Evolutionary conservation across 2,329 filamentous ascomycete genomes (phyloP).

Genomic region (Aspergillus sp.): DNA sequence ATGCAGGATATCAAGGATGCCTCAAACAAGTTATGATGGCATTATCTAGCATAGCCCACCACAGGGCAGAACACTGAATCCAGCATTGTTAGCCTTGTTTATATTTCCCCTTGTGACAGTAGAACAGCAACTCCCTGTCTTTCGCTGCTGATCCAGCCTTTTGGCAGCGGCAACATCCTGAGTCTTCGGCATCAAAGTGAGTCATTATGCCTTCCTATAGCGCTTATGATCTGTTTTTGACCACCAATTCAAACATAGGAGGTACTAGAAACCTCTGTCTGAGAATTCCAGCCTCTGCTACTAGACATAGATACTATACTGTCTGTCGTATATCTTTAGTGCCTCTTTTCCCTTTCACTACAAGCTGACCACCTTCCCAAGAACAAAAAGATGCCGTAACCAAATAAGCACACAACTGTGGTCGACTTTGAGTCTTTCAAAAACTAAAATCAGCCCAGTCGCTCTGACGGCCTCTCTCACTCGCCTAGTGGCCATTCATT

Average conservation of each 20-base stretch:
- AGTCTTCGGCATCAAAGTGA: not conserved
- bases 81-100: too few species aligned
- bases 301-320: not conserved
- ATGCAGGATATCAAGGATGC: not conserved
- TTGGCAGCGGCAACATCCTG: not conserved
- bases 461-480: too few species aligned
- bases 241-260: not conserved
- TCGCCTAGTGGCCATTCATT: constrained; percentile 20
- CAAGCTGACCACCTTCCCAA: not conserved
- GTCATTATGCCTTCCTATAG: not conserved
- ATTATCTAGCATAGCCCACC: too few species aligned
- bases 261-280: not conserved
- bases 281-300: not conserved
- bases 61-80: too few species aligned
- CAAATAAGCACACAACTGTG: constrained; percentile 11
- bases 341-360: not conserved
- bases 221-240: not conserved
- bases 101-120: too few species aligned
- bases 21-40: too few species aligned
- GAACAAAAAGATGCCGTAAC: constrained; percentile 14
- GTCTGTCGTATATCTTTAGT: not conserved
- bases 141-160: not conserved
- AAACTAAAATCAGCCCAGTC: too few species aligned
- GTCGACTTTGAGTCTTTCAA: too few species aligned
- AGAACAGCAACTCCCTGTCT: not conserved